Evolutionary conservation across 2,329 filamentous ascomycete genomes (phyloP).

Genomic region (Emmonsiellopsis sp.): DNA sequence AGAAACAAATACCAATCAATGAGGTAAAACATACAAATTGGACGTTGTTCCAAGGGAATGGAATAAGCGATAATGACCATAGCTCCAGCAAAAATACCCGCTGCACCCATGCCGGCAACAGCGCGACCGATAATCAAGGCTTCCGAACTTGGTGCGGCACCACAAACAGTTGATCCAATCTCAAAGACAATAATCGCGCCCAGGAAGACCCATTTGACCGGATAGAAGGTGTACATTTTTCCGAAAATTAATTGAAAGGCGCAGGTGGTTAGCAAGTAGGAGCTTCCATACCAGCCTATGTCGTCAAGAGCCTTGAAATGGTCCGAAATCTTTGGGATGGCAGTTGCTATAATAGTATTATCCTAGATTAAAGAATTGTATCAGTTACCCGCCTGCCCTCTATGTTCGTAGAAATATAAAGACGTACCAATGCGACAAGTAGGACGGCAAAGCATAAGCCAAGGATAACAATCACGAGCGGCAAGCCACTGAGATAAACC

Average conservation of each 20-base stretch:
- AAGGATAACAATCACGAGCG: slow-evolving; percentile 8
- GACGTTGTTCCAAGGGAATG: slow-evolving; percentile 30
- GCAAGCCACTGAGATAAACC: slow-evolving; percentile 8
- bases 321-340: slow-evolving; percentile 41
- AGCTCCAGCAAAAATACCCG: slow-evolving; percentile 32
- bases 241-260: slow-evolving; percentile 36
- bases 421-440: slow-evolving; percentile 12
- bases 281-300: slow-evolving; percentile 41
- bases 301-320: slow-evolving; percentile 39
- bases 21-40: slow-evolving; percentile 26
- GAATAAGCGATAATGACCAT: slow-evolving; percentile 32
- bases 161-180: slow-evolving; percentile 33
- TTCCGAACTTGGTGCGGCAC: slow-evolving; percentile 27
- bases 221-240: slow-evolving; percentile 36
- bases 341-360: slow-evolving; percentile 38
- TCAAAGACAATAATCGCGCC: slow-evolving; percentile 33
- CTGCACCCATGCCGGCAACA: slow-evolving; percentile 32
- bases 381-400: neutral
- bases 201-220: slow-evolving; percentile 36
- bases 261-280: slow-evolving; percentile 36
- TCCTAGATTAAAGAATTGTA: slow-evolving; percentile 17
- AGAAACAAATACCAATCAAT: neutral
- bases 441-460: slow-evolving; percentile 12
- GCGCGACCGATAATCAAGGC: slow-evolving; percentile 34
- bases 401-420: neutral